Percentiles rank a stretch among this genome's conserved stretches.
Conservation (phyloP, 176 grass and related monocot species). For the Aegilops umbellulata region DNA sequence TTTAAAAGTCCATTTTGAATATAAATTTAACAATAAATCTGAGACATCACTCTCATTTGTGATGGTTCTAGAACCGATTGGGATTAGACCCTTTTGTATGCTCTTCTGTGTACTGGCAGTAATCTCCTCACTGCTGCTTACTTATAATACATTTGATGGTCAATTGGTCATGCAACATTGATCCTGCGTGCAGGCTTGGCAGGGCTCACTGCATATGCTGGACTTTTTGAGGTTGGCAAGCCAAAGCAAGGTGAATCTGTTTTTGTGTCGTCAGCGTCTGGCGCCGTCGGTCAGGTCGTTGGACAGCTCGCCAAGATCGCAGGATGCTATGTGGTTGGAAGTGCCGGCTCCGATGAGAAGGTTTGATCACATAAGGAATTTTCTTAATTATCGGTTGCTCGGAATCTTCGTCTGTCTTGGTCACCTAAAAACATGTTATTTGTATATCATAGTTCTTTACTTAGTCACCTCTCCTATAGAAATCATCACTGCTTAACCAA, state of each 20-base stretch:
- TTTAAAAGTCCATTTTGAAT: too few relatives aligned
- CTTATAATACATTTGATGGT: neutral
- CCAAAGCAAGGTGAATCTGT: neutral
- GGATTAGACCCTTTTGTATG: too few relatives aligned
- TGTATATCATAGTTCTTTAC: too few relatives aligned
- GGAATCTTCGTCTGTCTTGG: neutral
- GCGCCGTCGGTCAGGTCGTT: neutral
- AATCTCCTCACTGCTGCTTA: neutral
- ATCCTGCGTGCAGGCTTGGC: neutral
- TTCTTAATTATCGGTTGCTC: neutral
- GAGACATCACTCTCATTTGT: too few relatives aligned
- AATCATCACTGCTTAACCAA: too few relatives aligned
- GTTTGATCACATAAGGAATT: neutral
- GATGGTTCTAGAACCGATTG: too few relatives aligned
- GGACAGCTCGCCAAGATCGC: neutral
- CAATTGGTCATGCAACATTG: neutral
- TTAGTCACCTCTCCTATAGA: too few relatives aligned
- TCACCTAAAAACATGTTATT: too few relatives aligned
- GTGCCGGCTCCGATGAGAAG: neutral
- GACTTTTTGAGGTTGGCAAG: neutral
- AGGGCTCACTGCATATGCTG: conserved; percentile 1
- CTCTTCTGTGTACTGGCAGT: neutral
- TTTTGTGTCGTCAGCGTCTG: neutral
- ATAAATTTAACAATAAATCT: too few relatives aligned
- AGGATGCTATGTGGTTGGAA: conserved; percentile 2